Evolutionary conservation across 78 protist species (phyloP).

Genomic region (Bodo saltans): DNA sequence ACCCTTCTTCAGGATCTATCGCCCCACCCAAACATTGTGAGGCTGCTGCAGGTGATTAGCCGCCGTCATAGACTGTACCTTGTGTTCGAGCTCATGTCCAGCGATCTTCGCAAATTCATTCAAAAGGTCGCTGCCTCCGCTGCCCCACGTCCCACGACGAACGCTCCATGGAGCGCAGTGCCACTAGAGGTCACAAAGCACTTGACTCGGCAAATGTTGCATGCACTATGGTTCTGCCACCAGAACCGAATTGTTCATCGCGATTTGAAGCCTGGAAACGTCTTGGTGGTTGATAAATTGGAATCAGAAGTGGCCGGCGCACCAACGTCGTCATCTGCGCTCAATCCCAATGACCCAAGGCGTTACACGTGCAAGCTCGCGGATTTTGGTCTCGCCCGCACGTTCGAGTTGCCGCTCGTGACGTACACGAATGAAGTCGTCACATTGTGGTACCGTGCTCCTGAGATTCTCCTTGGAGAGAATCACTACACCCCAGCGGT

Average conservation of each 20-base stretch:
- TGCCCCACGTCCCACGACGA: too few species aligned
- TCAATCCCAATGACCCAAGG: slow-evolving; percentile 47
- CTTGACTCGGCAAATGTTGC: not conserved
- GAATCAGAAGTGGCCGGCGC: too few species aligned
- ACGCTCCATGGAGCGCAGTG: too few species aligned
- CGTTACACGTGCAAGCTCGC: slow-evolving; percentile 98
- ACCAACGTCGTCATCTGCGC: too few species aligned
- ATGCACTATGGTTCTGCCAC: not conserved
- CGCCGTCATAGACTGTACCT: slow-evolving; percentile 76
- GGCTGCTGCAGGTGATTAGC: slow-evolving; percentile 86
- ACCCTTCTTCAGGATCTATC: slow-evolving; percentile 64
- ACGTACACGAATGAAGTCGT: slow-evolving; percentile 40
- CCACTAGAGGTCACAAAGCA: not conserved
- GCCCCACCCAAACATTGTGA: slow-evolving; percentile 90
- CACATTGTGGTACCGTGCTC: slow-evolving; percentile 81
- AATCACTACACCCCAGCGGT: slow-evolving; percentile 36
- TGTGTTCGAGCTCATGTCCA: slow-evolving; percentile 89
- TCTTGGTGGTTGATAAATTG: too few species aligned
- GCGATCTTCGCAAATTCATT: slow-evolving; percentile 61
- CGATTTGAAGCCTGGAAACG: slow-evolving; percentile 28
- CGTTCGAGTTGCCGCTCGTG: slow-evolving; percentile 30
- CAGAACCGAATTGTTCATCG: not conserved
- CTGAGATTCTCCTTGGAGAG: slow-evolving; percentile 67
- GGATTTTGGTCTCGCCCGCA: slow-evolving; percentile 97
- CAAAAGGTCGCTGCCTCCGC: too few species aligned